Conservation (phyloP, 116 monocot species). For the Zostera marina region DNA sequence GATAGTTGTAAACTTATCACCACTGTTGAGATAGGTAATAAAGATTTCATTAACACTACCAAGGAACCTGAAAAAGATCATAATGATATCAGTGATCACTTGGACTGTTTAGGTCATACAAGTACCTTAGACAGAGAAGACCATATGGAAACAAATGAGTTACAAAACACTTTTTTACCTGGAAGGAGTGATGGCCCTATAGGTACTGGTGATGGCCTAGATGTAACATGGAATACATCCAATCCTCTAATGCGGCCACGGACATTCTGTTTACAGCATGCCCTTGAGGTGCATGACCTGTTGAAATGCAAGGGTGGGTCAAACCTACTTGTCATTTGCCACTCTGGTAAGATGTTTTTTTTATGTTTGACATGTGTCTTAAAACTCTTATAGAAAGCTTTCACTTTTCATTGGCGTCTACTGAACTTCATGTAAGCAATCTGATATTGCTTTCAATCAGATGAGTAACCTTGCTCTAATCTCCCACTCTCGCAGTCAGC, state of each 20-base stretch:
- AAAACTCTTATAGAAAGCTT: neutral
- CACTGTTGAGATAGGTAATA: neutral
- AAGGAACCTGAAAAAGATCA: neutral
- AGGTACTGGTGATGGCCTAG: neutral
- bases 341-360: constrained; percentile 44
- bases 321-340: constrained; percentile 49
- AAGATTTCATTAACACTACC: neutral
- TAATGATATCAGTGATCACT: neutral
- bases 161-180: neutral
- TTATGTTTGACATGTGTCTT: neutral
- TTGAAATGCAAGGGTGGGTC: constrained; percentile 44
- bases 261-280: constrained; percentile 87
- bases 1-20: neutral
- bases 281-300: constrained; percentile 52
- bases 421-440: neutral
- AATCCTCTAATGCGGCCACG: constrained; percentile 41
- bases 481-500: too few relatives aligned
- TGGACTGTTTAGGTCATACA: neutral
- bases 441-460: too few relatives aligned
- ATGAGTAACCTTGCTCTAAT: too few relatives aligned
- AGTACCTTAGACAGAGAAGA: neutral
- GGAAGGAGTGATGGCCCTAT: neutral
- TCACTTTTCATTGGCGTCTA: neutral
- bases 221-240: constrained; percentile 23
- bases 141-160: neutral